These are phyloP conservation scores for Chlorella sp. DNA, from an alignment of 139 green algal species.

Conservation along the genomic window DNA sequence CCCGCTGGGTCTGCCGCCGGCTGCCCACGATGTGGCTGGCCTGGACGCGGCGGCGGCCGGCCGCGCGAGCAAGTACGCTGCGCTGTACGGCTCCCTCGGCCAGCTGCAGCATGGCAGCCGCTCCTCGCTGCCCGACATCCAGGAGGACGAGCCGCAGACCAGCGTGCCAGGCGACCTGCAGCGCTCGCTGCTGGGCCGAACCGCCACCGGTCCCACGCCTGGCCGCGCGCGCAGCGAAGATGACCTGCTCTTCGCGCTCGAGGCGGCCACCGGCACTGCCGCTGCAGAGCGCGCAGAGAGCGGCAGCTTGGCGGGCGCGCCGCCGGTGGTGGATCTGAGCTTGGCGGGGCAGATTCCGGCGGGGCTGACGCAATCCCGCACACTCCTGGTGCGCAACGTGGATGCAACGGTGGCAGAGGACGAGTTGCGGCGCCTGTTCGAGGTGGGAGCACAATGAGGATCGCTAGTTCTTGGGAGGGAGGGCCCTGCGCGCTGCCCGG, in stretches of 20 bases:
- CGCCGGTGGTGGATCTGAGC: constrained; percentile 2
- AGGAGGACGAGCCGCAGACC: constrained; percentile 26
- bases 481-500: too few species aligned
- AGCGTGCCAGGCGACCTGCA: not conserved
- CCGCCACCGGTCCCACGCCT: constrained; percentile 2
- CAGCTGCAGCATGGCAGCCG: constrained; percentile 20
- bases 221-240: constrained; percentile 18
- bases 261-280: not conserved
- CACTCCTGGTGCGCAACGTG: constrained; percentile 80
- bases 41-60: not conserved
- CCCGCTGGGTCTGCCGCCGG: not conserved
- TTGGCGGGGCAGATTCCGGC: constrained; percentile 50
- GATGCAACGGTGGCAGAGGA: constrained; percentile 51
- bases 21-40: not conserved
- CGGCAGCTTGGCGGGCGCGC: not conserved
- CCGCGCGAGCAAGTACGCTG: not conserved
- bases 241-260: constrained; percentile 23
- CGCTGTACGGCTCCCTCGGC: constrained; percentile 33
- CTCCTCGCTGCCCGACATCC: constrained; percentile 26
- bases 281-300: not conserved
- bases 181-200: not conserved
- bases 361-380: constrained; percentile 64
- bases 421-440: constrained; percentile 59
- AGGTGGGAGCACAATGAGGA: too few species aligned
- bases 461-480: too few species aligned